phyloP scores from a whole-genome alignment of 1,284 basidiomycete genomes.

The Meira nashicola region DNA sequence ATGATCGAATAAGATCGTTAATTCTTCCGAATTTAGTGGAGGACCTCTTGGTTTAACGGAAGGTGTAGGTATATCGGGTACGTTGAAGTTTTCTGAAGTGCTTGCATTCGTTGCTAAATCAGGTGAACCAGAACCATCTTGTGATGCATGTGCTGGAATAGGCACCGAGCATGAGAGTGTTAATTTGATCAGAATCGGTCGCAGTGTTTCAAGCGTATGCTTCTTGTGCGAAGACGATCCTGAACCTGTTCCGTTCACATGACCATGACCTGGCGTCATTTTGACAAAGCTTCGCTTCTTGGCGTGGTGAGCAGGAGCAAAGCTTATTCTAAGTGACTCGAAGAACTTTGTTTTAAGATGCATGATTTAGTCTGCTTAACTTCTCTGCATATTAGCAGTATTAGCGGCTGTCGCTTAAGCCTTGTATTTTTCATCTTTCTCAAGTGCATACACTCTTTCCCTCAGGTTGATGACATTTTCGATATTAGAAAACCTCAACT shows the following conservation, averaged over 20 bases:
- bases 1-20: slow-evolving; percentile 38
- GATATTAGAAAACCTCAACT: no score
- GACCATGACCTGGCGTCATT: neutral
- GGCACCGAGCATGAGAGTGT: slow-evolving; percentile 17
- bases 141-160: slow-evolving; percentile 5
- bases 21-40: slow-evolving; percentile 23
- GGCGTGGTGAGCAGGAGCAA: no score
- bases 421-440: no score
- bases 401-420: no score
- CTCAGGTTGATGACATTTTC: no score
- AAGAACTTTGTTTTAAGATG: no score
- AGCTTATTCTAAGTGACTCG: no score
- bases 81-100: neutral
- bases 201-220: slow-evolving; percentile 41
- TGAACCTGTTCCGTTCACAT: neutral
- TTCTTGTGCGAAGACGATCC: neutral
- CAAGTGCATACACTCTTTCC: no score
- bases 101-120: no score
- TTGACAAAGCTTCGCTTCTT: neutral
- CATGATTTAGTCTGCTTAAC: no score
- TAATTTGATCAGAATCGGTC: slow-evolving; percentile 41
- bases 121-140: no score
- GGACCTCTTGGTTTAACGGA: slow-evolving; percentile 26
- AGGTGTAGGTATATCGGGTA: slow-evolving; percentile 13
- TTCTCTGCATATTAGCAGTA: no score